phyloP scores from a whole-genome alignment of 2,329 filamentous ascomycete genomes.

The Aspergillus costaricaensis region DNA sequence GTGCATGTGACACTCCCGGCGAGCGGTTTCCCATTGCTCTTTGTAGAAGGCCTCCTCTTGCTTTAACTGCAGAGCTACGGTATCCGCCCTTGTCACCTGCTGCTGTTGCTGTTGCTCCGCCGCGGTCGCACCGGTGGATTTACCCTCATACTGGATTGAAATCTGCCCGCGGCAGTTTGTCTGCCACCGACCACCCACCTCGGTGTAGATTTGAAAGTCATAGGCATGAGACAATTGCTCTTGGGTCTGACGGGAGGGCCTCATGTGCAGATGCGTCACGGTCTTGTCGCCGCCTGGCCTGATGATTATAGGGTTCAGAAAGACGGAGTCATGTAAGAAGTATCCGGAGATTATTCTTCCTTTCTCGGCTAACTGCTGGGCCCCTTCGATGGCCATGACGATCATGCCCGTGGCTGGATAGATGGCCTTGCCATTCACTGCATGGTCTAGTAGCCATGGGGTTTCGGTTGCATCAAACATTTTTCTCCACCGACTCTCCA shows the following conservation, averaged over 20 bases:
- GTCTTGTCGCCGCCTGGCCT: not conserved
- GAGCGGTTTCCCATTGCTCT: not conserved
- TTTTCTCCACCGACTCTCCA: not conserved
- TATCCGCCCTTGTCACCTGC: not conserved
- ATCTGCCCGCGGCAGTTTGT: not conserved
- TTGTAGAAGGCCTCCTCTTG: not conserved
- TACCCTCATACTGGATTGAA: not conserved
- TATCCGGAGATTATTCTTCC: not conserved
- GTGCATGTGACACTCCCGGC: not conserved
- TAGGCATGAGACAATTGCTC: not conserved
- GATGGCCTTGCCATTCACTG: not conserved
- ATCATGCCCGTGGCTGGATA: constrained; percentile 5
- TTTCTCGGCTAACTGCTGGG: not conserved
- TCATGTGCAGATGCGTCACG: not conserved
- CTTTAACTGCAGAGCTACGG: not conserved
- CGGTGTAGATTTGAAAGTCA: not conserved
- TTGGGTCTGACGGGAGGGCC: not conserved
- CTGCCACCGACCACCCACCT: not conserved
- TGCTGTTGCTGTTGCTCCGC: not conserved
- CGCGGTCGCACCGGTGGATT: not conserved
- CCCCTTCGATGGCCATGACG: not conserved
- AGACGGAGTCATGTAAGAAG: not conserved
- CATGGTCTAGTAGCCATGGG: constrained; percentile 11
- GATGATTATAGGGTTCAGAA: not conserved
- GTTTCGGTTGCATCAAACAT: not conserved